Evolutionary conservation across 305 asterid species (phyloP).

Genomic region (Fraxinus nigra): DNA sequence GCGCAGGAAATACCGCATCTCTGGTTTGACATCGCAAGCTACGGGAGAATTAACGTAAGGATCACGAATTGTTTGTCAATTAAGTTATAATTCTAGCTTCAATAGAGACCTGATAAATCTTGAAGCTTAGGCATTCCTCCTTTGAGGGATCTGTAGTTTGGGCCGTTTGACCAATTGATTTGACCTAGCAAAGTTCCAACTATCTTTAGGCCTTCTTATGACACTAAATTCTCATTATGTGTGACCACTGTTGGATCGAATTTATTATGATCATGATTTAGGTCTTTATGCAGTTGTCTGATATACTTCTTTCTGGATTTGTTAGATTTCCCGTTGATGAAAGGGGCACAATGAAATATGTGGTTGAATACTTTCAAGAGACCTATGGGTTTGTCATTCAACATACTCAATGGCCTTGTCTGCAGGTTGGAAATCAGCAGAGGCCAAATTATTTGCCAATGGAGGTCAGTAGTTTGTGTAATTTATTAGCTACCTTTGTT

Average conservation of each 20-base stretch:
- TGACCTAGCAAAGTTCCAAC: background rate
- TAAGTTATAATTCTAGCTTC: background rate
- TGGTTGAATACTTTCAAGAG: slow-evolving; percentile 58
- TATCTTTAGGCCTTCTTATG: background rate
- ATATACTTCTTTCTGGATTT: slow-evolving; percentile 14
- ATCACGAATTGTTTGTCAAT: background rate
- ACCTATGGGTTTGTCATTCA: slow-evolving; percentile 56
- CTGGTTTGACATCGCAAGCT: slow-evolving; percentile 71
- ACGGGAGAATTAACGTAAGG: slow-evolving; percentile 69
- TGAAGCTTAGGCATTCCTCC: background rate
- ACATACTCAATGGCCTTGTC: slow-evolving; percentile 59
- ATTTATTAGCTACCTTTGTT: background rate
- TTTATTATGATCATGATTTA: background rate
- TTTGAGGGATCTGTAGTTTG: background rate
- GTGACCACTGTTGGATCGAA: background rate
- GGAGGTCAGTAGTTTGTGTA: slow-evolving; percentile 63
- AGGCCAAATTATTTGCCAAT: slow-evolving; percentile 75
- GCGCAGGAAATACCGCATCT: slow-evolving; percentile 72
- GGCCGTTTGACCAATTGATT: background rate
- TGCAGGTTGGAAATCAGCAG: slow-evolving; percentile 60
- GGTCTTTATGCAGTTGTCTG: background rate
- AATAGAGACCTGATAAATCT: background rate
- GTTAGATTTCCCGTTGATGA: slow-evolving; percentile 68
- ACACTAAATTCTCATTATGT: background rate
- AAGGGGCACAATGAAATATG: slow-evolving; percentile 55